Evolutionary conservation across 257 asterid genomes (phyloP), one percentile per base, ranked within the genome.

Genomic region (Solanum habrochaites): DNA sequence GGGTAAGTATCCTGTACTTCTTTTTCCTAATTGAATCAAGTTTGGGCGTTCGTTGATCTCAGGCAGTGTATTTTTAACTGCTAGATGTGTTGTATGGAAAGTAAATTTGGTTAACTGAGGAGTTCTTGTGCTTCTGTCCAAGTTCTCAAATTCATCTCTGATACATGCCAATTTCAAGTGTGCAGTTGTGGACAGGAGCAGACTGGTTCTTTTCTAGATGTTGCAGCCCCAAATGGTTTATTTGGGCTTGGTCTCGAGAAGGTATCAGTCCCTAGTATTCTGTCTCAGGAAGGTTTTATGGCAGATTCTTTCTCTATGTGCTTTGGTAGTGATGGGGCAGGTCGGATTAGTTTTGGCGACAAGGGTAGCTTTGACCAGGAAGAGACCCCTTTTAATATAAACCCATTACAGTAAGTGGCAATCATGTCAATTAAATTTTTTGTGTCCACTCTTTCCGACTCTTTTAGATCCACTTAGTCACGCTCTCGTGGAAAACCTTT

Each of bases 241-340:
- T 90, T 96, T 91, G 98, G 98, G 80, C 93, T 95, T 85, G 98
- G 98, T 78, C 87, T 95, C 13, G 98, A 95, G 89, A 93, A 95
- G 87, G 87, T 96, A 87, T 93, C 98, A 72, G 98, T 94, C 91
- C 98, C 98, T 25, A 94, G 98, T 86, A 91, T 92, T 90, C 91
- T 96, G 86, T 93, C 93, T 67, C 91, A 86, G 64, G 90, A 94
- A 85, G 97, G 97, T 74, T 92, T 91, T 73, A 88, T 88, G 21
- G 90, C 94, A 35, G 90, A 96, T 86, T 93, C 99, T 82, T 96
- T 96, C 92, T 96, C 98, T 91, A 93, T 96, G 99, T 95, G 99
- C 87, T 96, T 96, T 70, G 98, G 98, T 82, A 87, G 74, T n/a
- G 96, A 95, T 89, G 96, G 97, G 58, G 88, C 88, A 9, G 99